A percentile compares a stretch with the other conserved stretches of the same genome.
These are phyloP conservation scores for Trichocladium uniseriatum DNA, from an alignment of 495 filamentous ascomycete genomes.

Conservation along the genomic window DNA sequence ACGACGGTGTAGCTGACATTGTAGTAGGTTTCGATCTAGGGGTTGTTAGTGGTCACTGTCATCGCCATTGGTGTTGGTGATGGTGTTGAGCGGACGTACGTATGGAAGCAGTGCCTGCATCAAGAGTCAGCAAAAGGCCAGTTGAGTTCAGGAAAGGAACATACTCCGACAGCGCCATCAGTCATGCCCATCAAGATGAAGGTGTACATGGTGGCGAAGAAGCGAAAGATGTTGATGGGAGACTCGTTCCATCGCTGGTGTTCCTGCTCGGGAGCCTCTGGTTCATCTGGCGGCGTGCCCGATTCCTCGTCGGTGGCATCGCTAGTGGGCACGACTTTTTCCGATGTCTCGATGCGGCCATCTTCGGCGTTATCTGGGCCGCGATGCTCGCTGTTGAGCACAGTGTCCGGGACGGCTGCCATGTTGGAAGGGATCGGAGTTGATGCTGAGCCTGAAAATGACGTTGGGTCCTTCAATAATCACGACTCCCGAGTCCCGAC, in stretches of 20 bases:
- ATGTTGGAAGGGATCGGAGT: not conserved
- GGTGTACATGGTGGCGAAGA: conserved; percentile 56
- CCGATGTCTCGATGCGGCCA: not conserved
- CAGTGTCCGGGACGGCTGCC: not conserved
- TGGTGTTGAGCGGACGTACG: conserved; percentile 1
- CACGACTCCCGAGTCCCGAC: no score
- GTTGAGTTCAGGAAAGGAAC: conserved; percentile 17
- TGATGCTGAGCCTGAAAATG: no score
- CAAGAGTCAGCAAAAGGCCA: not conserved
- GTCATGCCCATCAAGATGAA: conserved; percentile 77
- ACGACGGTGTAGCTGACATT: conserved; percentile 65
- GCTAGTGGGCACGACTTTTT: conserved; percentile 2
- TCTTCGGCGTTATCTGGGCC: not conserved
- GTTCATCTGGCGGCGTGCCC: not conserved
- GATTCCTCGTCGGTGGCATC: conserved; percentile 12
- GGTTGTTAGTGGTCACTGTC: no score
- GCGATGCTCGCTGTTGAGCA: not conserved
- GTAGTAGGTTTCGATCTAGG: conserved; percentile 56
- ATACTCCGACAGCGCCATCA: conserved; percentile 72
- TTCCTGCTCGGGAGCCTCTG: not conserved
- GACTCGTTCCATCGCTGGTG: conserved; percentile 57
- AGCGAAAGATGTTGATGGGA: conserved; percentile 53
- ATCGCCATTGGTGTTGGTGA: no score
- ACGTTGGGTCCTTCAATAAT: no score
- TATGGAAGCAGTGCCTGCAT: conserved; percentile 8